These are phyloP conservation scores for Zasmidium citrigriseum DNA, from an alignment of 2,329 filamentous ascomycete species.

Conservation along the genomic window DNA sequence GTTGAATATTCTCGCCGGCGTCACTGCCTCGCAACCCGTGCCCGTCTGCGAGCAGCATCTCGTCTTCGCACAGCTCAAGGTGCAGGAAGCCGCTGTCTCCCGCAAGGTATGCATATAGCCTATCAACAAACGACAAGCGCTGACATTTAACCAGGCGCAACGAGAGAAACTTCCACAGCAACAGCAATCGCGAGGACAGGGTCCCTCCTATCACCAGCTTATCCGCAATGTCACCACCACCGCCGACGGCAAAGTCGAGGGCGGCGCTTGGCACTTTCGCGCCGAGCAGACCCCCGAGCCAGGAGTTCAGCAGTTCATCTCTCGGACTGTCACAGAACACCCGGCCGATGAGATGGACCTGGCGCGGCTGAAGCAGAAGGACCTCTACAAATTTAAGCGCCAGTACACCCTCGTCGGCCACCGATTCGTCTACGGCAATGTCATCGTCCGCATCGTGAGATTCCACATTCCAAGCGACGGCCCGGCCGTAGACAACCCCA, in stretches of 20 bases:
- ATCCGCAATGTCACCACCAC: constrained; percentile 20
- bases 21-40: constrained; percentile 62
- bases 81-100: constrained; percentile 25
- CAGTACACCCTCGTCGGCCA: constrained; percentile 60
- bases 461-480: constrained; percentile 35
- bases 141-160: neutral
- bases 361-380: constrained; percentile 16
- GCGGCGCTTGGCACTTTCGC: constrained; percentile 26
- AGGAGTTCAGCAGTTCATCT: constrained; percentile 55
- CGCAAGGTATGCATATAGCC: constrained; percentile 19
- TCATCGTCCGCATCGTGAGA: constrained; percentile 58
- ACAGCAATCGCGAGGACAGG: constrained; percentile 17
- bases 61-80: constrained; percentile 56
- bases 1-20: constrained; percentile 61
- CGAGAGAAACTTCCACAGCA: neutral
- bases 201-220: constrained; percentile 25
- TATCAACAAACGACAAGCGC: neutral
- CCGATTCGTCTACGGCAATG: constrained; percentile 59
- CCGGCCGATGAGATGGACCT: constrained; percentile 51
- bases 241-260: constrained; percentile 2
- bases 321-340: constrained; percentile 53
- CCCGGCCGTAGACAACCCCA: constrained; percentile 17
- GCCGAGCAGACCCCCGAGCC: constrained; percentile 44
- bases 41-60: constrained; percentile 56
- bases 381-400: constrained; percentile 36